These are phyloP conservation scores for Fragaria iinumae DNA, from an alignment of 306 rosid genomes.

Conservation along the genomic window DNA sequence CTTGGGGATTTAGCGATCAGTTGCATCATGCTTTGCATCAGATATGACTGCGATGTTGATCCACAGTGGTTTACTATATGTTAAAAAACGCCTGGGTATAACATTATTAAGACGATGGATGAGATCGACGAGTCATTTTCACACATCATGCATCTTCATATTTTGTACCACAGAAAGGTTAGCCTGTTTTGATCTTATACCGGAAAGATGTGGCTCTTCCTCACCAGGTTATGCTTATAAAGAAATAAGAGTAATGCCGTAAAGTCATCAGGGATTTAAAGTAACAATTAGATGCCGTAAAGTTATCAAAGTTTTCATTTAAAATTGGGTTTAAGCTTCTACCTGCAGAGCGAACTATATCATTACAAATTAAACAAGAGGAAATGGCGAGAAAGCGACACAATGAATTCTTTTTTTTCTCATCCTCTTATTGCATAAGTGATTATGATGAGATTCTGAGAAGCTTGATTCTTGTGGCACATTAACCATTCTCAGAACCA, in stretches of 20 bases:
- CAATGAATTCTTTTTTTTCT: background rate
- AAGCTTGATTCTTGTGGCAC: background rate
- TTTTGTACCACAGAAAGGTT: constrained; percentile 15
- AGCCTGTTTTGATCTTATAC: background rate
- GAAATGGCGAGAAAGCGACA: constrained; percentile 2
- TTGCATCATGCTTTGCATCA: background rate
- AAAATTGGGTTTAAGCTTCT: background rate
- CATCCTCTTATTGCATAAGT: background rate
- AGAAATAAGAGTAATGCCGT: background rate
- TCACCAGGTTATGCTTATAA: background rate
- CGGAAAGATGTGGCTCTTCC: background rate
- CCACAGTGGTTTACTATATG: background rate
- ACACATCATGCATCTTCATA: background rate
- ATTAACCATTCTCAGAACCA: background rate
- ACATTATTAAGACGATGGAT: background rate
- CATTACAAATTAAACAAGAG: background rate
- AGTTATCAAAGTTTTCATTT: background rate
- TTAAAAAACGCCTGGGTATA: background rate
- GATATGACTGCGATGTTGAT: background rate
- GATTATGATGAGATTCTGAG: background rate
- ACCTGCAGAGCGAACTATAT: background rate
- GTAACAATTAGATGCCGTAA: background rate
- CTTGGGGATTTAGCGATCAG: background rate
- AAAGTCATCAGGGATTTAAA: background rate
- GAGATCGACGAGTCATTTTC: constrained; percentile 21